Evolutionary conservation across 2,329 filamentous ascomycete species (phyloP).

Genomic region (Corniculantispora saksenae): DNA sequence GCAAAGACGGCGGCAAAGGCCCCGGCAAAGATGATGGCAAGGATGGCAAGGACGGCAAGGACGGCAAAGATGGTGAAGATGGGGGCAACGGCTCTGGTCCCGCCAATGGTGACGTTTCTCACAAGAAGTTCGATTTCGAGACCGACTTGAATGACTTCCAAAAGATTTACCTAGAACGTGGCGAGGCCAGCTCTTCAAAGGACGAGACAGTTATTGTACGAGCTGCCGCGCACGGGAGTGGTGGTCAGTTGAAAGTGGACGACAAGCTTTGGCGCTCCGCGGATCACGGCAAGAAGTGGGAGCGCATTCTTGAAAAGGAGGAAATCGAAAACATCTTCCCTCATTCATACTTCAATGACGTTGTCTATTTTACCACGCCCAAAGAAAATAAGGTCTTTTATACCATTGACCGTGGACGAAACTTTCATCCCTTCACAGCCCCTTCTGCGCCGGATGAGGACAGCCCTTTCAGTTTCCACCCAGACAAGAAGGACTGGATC

Average conservation of each 20-base stretch:
- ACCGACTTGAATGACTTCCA: slow-evolving; percentile 53
- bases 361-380: slow-evolving; percentile 80
- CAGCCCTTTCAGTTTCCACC: slow-evolving; percentile 73
- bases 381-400: slow-evolving; percentile 67
- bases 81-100: slow-evolving; percentile 38
- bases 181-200: slow-evolving; percentile 59
- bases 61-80: slow-evolving; percentile 4
- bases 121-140: slow-evolving; percentile 63
- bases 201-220: slow-evolving; percentile 73
- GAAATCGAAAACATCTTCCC: slow-evolving; percentile 71
- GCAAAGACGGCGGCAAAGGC: slow-evolving; percentile 44
- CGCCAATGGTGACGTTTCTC: slow-evolving; percentile 66
- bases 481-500: slow-evolving; percentile 82
- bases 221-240: slow-evolving; percentile 39
- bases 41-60: slow-evolving; percentile 5
- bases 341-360: slow-evolving; percentile 79
- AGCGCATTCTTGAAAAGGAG: slow-evolving; percentile 66
- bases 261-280: slow-evolving; percentile 70
- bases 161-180: slow-evolving; percentile 77
- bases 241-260: slow-evolving; percentile 39
- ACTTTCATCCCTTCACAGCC: slow-evolving; percentile 72
- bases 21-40: slow-evolving; percentile 68
- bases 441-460: slow-evolving; percentile 52
- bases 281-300: slow-evolving; percentile 89
- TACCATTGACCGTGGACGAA: slow-evolving; percentile 75